Evolutionary conservation across 23 red algal species (phyloP).

Genomic region (Gracilaria gracilis): DNA sequence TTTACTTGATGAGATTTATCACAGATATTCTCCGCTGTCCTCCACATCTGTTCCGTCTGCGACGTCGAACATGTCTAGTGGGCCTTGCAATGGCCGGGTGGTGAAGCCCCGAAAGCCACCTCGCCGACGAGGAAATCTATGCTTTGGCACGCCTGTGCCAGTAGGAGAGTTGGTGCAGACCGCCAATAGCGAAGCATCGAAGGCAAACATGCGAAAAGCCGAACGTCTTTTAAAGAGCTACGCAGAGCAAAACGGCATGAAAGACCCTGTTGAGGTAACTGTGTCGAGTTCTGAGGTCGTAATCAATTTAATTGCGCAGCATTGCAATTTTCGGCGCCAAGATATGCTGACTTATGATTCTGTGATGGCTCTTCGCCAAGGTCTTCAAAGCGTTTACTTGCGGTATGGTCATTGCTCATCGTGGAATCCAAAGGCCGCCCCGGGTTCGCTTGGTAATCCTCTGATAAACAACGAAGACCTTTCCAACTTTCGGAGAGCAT

Average conservation of each 20-base stretch:
- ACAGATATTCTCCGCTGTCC: too few species aligned
- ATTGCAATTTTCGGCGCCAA: not conserved
- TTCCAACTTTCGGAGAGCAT: not conserved
- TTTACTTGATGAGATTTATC: too few species aligned
- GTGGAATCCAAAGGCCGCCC: not conserved
- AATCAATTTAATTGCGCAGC: constrained; percentile 19
- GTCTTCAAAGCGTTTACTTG: constrained; percentile 15
- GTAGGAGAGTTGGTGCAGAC: not conserved
- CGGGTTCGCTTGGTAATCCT: not conserved
- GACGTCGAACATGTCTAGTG: too few species aligned
- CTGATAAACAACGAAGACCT: constrained; percentile 21
- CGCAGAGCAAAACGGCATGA: too few species aligned
- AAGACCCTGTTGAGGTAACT: not conserved
- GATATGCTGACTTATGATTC: not conserved
- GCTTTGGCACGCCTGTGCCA: not conserved
- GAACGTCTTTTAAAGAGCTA: too few species aligned
- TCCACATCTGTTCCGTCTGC: too few species aligned
- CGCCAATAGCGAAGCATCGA: too few species aligned
- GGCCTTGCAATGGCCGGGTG: too few species aligned
- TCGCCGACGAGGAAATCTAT: too few species aligned
- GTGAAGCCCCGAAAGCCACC: too few species aligned
- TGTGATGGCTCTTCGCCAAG: not conserved
- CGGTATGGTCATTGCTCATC: not conserved
- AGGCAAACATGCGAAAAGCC: too few species aligned
- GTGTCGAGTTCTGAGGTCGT: not conserved